These are phyloP conservation scores for Stylosanthes scabra DNA, from an alignment of 331 rosid genomes.

Conservation along the genomic window DNA sequence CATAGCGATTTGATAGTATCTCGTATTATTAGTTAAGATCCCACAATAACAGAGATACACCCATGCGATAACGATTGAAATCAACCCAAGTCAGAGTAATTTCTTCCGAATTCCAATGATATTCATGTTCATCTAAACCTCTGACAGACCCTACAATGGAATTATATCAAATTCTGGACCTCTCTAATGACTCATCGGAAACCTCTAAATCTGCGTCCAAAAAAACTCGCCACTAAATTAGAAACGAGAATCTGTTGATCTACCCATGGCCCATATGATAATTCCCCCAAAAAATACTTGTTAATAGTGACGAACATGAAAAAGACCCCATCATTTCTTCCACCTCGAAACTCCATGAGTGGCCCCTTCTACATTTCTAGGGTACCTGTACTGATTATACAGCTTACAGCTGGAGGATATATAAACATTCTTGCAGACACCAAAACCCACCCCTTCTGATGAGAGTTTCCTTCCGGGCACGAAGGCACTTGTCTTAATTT, in stretches of 20 bases:
- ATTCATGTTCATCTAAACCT: slow-evolving; percentile 31
- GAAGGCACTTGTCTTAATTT: slow-evolving; percentile 40
- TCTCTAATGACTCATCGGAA: not conserved
- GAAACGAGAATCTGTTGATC: slow-evolving; percentile 47
- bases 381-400: slow-evolving; percentile 51
- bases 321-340: slow-evolving; percentile 60
- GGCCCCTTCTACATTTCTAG: slow-evolving; percentile 59
- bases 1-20: slow-evolving; percentile 6
- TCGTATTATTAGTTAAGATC: too few species aligned
- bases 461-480: slow-evolving; percentile 52
- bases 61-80: slow-evolving; percentile 60
- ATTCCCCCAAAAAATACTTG: slow-evolving; percentile 37
- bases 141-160: slow-evolving; percentile 41
- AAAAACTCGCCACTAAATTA: slow-evolving; percentile 39
- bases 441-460: slow-evolving; percentile 35
- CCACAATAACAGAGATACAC: slow-evolving; percentile 27
- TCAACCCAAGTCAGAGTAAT: slow-evolving; percentile 30
- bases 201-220: slow-evolving; percentile 26
- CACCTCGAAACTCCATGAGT: slow-evolving; percentile 56
- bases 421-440: slow-evolving; percentile 42
- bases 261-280: slow-evolving; percentile 52
- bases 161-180: slow-evolving; percentile 32
- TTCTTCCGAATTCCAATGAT: slow-evolving; percentile 33
- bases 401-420: slow-evolving; percentile 63
- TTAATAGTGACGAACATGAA: slow-evolving; percentile 42